Conservation (phyloP, 2,329 filamentous ascomycete species). For the Claviceps africana region DNA sequence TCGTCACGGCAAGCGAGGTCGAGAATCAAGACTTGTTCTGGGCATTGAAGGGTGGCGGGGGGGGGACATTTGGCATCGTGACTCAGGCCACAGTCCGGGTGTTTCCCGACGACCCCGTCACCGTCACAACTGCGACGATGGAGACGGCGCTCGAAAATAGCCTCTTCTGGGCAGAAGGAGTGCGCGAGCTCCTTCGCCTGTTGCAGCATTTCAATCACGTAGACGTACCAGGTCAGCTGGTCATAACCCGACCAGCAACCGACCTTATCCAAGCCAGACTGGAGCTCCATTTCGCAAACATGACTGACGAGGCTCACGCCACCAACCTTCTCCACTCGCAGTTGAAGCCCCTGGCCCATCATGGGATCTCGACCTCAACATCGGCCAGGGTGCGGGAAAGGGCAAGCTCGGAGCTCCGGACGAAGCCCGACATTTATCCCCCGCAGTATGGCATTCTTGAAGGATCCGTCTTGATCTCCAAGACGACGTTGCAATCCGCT, state of each 20-base stretch:
- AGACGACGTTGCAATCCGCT: not conserved
- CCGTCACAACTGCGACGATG: not conserved
- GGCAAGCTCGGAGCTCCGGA: not conserved
- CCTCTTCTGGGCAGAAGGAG: not conserved
- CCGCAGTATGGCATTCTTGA: not conserved
- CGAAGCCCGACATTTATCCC: not conserved
- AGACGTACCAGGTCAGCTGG: not conserved
- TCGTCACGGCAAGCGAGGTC: not conserved
- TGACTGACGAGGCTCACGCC: not conserved
- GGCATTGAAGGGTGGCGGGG: not conserved
- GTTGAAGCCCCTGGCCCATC: not conserved
- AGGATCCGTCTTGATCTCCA: not conserved
- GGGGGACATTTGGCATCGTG: conserved; percentile 1
- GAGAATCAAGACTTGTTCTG: not conserved
- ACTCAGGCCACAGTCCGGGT: conserved; percentile 1
- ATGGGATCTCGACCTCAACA: not conserved
- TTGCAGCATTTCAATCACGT: not conserved
- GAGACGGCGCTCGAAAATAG: not conserved
- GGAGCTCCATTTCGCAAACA: not conserved
- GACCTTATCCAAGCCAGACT: not conserved
- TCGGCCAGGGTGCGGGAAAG: not conserved
- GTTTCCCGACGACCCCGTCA: not conserved
- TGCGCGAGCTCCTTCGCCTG: not conserved
- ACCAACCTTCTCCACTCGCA: not conserved
- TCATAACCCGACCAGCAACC: not conserved